Base-by-base conservation (phyloP, 805 yeast species). In the Yamadazyma philogaea region DNA sequence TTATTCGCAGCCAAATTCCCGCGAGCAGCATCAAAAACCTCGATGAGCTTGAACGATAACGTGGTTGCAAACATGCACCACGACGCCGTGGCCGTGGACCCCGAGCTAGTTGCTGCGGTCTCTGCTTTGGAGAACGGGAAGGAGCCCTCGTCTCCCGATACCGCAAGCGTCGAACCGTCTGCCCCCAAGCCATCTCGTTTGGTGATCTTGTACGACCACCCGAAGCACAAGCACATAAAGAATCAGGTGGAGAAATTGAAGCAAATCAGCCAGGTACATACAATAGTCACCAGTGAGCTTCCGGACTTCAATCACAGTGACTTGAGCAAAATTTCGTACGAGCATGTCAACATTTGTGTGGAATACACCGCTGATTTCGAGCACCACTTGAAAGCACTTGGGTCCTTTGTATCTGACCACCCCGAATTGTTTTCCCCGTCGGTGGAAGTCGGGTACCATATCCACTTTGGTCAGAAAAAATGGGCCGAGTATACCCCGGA, bases 281-380 rank as follows among this genome's bases (percentile, higher is more conserved):
- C 56, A 11, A 31, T 62, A 7, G 59, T 56, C 30, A 42, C 60
- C 21, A 50, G 50, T 26, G 38, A 50, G 6, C 39, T 59, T 11
- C 46, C 46, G 7, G 10, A 22, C 7, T 33, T 32, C 18, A 10
- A 33, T 7, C 20, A 20, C 2, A 30, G 31, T 40, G 36, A 31
- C 7, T 26, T 37, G 4, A 26, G 14, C 10, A 26, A 42, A 11
- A 36, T 24, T 46, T 26, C 39, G 36, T 30, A 47, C 43, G 54
- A 57, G 37, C 50, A 48, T 34, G 33, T 64, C 21, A 61, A 60
- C 46, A 50, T 66, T 31, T 59, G 60, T 42, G 49, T 65, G 14
- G 72, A 64, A 45, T 65, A 63, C 44, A 60, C 52, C 44, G 58
- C 52, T 30, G 54, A 56, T 17, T 63, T 64, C 48, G 59, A 54